A percentile compares a stretch with the other conserved stretches of the same genome.
Evolutionary conservation across 1,139 yeast genomes (phyloP).

Genomic region (Taphrina betulina): DNA sequence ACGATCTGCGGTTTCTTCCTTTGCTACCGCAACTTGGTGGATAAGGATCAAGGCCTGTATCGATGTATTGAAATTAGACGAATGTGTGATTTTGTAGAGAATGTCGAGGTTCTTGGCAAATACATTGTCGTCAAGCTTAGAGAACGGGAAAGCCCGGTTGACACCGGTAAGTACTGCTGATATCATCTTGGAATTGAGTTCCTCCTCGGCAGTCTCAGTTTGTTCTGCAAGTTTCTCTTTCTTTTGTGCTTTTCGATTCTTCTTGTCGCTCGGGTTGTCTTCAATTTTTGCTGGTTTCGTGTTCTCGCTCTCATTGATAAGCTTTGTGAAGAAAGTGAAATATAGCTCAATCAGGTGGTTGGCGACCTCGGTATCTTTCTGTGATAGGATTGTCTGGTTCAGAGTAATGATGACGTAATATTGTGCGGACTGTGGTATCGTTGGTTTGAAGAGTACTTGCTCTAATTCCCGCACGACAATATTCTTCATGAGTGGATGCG

Average conservation of each 20-base stretch:
- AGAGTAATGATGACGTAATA: slow-evolving; percentile 85
- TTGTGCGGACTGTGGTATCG: slow-evolving; percentile 62
- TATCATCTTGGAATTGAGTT: slow-evolving; percentile 81
- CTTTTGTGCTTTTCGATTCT: slow-evolving; percentile 71
- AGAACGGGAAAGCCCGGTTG: slow-evolving; percentile 94
- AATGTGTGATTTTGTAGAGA: slow-evolving; percentile 84
- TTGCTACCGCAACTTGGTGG: slow-evolving; percentile 59
- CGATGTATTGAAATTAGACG: slow-evolving; percentile 90
- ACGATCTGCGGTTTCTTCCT: slow-evolving; percentile 55
- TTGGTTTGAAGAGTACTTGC: slow-evolving; percentile 73
- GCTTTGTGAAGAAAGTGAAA: slow-evolving; percentile 79
- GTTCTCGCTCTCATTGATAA: slow-evolving; percentile 52
- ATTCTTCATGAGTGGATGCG: slow-evolving; percentile 93
- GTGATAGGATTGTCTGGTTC: slow-evolving; percentile 86
- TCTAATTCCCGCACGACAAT: slow-evolving; percentile 75
- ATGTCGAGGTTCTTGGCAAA: slow-evolving; percentile 80
- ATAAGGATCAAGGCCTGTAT: slow-evolving; percentile 87
- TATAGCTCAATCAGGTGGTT: slow-evolving; percentile 79
- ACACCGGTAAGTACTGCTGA: slow-evolving; percentile 92
- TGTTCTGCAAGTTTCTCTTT: slow-evolving; percentile 54
- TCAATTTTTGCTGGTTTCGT: slow-evolving; percentile 48
- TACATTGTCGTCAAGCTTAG: slow-evolving; percentile 67
- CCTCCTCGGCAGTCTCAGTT: slow-evolving; percentile 64
- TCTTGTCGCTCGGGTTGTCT: slow-evolving; percentile 16
- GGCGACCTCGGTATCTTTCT: slow-evolving; percentile 73